phyloP scores from a whole-genome alignment of 768 basidiomycete genomes.

The Suillus brevipes region DNA sequence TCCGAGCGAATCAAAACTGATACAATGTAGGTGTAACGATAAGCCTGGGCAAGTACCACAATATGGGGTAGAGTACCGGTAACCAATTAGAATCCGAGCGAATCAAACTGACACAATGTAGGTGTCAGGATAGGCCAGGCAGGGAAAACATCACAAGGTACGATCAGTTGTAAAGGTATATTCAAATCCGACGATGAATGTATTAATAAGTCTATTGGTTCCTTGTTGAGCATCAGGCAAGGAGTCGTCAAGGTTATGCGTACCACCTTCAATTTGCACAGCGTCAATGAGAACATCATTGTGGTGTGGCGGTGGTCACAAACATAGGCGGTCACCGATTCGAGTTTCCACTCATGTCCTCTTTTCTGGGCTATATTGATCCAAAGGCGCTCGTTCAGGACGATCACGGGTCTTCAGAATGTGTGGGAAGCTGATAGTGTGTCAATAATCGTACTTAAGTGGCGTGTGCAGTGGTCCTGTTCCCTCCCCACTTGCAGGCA shows the following conservation, averaged over 20 bases:
- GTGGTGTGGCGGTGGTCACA: neutral
- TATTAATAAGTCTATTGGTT: neutral
- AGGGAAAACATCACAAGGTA: neutral
- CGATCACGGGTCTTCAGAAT: neutral
- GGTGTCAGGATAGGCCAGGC: neutral
- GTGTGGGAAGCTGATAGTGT: neutral
- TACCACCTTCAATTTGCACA: neutral
- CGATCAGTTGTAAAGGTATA: neutral
- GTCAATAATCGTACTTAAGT: neutral
- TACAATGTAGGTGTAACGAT: neutral
- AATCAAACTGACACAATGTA: neutral
- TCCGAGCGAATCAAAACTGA: neutral
- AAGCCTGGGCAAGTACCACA: neutral
- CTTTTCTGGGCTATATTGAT: neutral
- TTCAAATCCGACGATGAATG: neutral
- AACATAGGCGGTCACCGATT: neutral
- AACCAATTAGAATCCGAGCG: neutral
- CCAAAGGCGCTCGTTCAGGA: neutral
- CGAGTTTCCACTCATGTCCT: neutral
- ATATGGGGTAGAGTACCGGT: neutral
- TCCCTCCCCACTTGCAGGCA: neutral
- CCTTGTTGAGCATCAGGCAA: neutral
- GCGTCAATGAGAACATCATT: neutral
- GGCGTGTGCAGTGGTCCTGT: too few relatives aligned
- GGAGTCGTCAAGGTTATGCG: neutral